Evolutionary conservation across 2,329 filamentous ascomycete genomes (phyloP).

Genomic region (Stenocarpella maydis): DNA sequence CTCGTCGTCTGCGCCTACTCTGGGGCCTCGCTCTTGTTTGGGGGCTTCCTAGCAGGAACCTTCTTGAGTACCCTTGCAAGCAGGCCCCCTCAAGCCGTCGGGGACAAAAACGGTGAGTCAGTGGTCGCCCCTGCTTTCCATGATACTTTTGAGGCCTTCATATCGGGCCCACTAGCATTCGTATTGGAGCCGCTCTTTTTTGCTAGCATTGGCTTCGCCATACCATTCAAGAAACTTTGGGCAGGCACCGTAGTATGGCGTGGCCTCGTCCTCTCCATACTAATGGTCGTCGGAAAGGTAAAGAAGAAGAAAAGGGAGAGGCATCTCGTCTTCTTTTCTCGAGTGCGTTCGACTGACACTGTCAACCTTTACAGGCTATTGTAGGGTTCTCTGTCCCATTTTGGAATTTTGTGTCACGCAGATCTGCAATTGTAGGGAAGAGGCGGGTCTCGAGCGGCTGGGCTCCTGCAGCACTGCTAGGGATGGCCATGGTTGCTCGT

Average conservation of each 20-base stretch:
- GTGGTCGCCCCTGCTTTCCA: constrained; percentile 48
- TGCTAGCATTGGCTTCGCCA: constrained; percentile 65
- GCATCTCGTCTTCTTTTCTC: neutral
- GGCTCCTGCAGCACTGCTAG: constrained; percentile 59
- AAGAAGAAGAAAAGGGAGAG: neutral
- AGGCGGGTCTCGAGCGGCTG: neutral
- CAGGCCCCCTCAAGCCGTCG: constrained; percentile 46
- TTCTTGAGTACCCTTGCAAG: constrained; percentile 48
- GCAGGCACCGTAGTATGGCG: constrained; percentile 60
- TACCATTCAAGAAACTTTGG: constrained; percentile 66
- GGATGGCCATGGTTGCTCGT: constrained; percentile 65
- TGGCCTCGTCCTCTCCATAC: constrained; percentile 61
- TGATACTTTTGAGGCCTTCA: constrained; percentile 49
- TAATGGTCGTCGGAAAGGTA: constrained; percentile 60
- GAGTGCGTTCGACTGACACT: neutral
- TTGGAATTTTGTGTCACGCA: constrained; percentile 54
- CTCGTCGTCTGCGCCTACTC: constrained; percentile 45
- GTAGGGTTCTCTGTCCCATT: constrained; percentile 37
- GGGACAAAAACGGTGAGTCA: constrained; percentile 45
- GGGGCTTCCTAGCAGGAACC: constrained; percentile 50
- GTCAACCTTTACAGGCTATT: constrained; percentile 22
- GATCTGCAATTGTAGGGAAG: neutral
- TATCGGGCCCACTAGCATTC: constrained; percentile 47
- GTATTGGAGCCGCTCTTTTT: constrained; percentile 68
- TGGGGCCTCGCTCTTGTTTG: constrained; percentile 49